phyloP scores from a whole-genome alignment of 768 basidiomycete species.

The Xanthoconium stramineum region DNA sequence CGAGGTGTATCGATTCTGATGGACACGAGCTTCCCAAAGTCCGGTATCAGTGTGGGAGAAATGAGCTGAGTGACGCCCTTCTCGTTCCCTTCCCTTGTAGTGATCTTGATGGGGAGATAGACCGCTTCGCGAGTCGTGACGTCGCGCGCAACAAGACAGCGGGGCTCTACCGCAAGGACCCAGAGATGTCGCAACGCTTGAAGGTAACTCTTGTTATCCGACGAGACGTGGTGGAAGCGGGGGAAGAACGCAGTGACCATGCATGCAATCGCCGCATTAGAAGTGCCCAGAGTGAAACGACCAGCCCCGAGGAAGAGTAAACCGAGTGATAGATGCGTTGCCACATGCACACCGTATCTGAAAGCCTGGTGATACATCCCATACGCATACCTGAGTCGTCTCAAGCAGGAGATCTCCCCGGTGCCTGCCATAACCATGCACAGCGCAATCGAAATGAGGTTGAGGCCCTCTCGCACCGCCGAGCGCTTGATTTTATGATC shows the following conservation, averaged over 20 bases:
- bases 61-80: conserved; percentile 75
- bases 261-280: conserved; percentile 86
- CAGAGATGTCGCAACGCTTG: conserved; percentile 94
- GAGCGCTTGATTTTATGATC: conserved; percentile 87
- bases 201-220: conserved; percentile 86
- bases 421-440: conserved; percentile 98
- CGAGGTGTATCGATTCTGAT: conserved; percentile 91
- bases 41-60: conserved; percentile 90
- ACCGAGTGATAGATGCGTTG: conserved; percentile 87
- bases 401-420: conserved; percentile 86
- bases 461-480: conserved; percentile 83
- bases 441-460: conserved; percentile 79
- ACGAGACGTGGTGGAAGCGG: conserved; percentile 70
- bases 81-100: conserved; percentile 62
- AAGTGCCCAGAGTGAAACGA: conserved; percentile 86
- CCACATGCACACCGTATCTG: conserved; percentile 87
- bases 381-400: conserved; percentile 84
- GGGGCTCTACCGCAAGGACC: conserved; percentile 93
- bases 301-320: conserved; percentile 93
- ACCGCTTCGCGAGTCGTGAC: conserved; percentile 89
- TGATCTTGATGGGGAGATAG: conserved; percentile 89
- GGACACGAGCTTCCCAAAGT: conserved; percentile 75
- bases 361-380: conserved; percentile 76
- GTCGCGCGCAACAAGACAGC: conserved; percentile 89
- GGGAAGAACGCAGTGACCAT: conserved; percentile 93